A percentile compares a stretch with the other conserved stretches of the same genome.
phyloP scores from a whole-genome alignment of 306 rosid genomes.

The Prunus persica region Prunus_persica_NCBIv2 NC_034009.1:41142501-41143000 shows the following conservation, averaged over 20 bases:
- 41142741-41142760: constrained; percentile 37
- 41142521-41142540: constrained; percentile 20
- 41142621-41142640: neutral
- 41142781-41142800: constrained; percentile 69
- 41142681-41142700: too few relatives aligned
- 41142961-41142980: constrained; percentile 30
- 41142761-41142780: constrained; percentile 58
- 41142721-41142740: constrained; percentile 19
- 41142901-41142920: constrained; percentile 83
- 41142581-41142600: constrained; percentile 6
- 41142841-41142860: constrained; percentile 60
- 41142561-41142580: constrained; percentile 14
- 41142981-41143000: constrained; percentile 19
- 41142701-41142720: too few relatives aligned
- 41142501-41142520: constrained; percentile 11
- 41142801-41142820: constrained; percentile 63
- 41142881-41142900: constrained; percentile 66
- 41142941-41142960: constrained; percentile 38
- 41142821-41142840: constrained; percentile 70
- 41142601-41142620: neutral
- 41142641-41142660: neutral
- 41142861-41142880: constrained; percentile 66
- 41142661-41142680: neutral
- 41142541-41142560: constrained; percentile 30
- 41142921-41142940: constrained; percentile 71